phyloP scores from a whole-genome alignment of 805 yeast genomes.

The Metschnikowia santaceciliae region DNA sequence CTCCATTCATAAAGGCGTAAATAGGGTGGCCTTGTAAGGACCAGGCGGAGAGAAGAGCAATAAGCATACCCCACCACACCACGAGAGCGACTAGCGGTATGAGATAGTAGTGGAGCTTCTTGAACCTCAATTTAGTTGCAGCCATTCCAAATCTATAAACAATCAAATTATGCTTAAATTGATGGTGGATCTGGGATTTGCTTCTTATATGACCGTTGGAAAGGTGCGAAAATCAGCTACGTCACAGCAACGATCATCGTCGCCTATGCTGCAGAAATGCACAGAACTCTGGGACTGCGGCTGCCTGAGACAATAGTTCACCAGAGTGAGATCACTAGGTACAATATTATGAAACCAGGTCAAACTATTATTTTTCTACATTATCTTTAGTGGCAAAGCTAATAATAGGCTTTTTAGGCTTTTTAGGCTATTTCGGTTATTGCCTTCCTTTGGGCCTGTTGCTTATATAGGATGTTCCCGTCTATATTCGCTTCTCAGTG shows the following conservation, averaged over 20 bases:
- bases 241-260: conserved; percentile 4
- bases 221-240: conserved; percentile 3
- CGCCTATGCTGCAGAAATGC: conserved; percentile 3
- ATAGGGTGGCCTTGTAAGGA: conserved; percentile 73
- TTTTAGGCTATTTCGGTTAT: too few relatives aligned
- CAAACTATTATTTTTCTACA: not conserved
- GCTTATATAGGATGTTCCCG: too few relatives aligned
- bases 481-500: too few relatives aligned
- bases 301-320: not conserved
- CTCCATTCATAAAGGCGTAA: conserved; percentile 48
- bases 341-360: not conserved
- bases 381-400: not conserved
- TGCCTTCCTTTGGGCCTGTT: too few relatives aligned
- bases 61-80: conserved; percentile 91
- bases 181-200: not conserved
- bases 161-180: not conserved
- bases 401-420: too few relatives aligned
- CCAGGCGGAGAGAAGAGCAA: conserved; percentile 77
- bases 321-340: not conserved
- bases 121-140: conserved; percentile 20
- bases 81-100: conserved; percentile 64
- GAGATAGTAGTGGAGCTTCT: conserved; percentile 48
- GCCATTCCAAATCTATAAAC: conserved; percentile 4
- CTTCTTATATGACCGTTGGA: not conserved
- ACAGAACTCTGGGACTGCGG: not conserved